These are phyloP conservation scores for Pittosporum tobira DNA, from an alignment of 129 eudicot species.

Conservation along the genomic window DNA sequence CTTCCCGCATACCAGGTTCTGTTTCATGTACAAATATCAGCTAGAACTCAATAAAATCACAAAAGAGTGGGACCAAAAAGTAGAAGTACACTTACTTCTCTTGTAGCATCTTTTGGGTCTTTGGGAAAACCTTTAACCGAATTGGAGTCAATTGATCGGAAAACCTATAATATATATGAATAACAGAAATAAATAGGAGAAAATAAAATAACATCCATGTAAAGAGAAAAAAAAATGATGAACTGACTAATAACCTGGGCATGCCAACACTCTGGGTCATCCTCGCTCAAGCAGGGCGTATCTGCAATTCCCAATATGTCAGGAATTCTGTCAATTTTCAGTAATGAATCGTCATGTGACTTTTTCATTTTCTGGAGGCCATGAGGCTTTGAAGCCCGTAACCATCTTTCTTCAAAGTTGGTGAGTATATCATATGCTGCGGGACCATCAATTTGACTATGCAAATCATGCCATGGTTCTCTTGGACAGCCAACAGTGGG, in stretches of 20 bases:
- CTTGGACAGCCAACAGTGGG: slow-evolving; percentile 78
- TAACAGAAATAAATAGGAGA: too few relatives aligned
- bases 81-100: slow-evolving; percentile 38
- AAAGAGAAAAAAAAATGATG: neutral
- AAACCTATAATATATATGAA: slow-evolving; percentile 44
- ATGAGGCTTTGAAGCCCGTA: slow-evolving; percentile 73
- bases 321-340: slow-evolving; percentile 51
- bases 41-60: neutral
- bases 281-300: slow-evolving; percentile 22
- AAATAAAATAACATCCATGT: too few relatives aligned
- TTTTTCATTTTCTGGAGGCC: slow-evolving; percentile 42
- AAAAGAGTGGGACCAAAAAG: neutral
- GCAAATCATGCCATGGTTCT: slow-evolving; percentile 99
- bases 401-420: slow-evolving; percentile 85
- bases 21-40: slow-evolving; percentile 18
- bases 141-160: slow-evolving; percentile 86
- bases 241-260: slow-evolving; percentile 48
- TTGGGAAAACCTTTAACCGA: slow-evolving; percentile 85
- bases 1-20: slow-evolving; percentile 93
- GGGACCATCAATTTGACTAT: slow-evolving; percentile 78
- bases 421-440: slow-evolving; percentile 85
- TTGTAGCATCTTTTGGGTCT: slow-evolving; percentile 69
- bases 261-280: slow-evolving; percentile 71
- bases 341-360: slow-evolving; percentile 52
- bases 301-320: slow-evolving; percentile 53